Base-by-base conservation (phyloP, 148 eudicot species). In the Limonium bicolor region DNA sequence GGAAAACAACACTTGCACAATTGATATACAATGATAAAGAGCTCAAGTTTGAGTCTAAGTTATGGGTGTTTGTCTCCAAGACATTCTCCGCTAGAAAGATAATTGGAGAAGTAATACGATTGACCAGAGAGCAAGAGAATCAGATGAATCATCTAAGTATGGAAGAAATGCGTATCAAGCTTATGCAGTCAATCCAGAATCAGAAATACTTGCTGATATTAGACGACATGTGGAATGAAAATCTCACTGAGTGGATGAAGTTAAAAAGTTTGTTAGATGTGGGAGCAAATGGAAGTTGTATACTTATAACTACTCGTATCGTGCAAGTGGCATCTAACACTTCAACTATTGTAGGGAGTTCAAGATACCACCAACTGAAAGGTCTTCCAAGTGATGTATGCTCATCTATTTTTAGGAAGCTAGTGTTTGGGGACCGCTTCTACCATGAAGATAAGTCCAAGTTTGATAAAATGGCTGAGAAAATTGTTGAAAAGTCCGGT, bases 1-100 rank as follows among this genome's bases (percentile, higher is more conserved):
- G 68, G 4, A 64, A 65, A 33, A 65, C 69, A 0, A 36, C 64
- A n/a, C 48, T 65, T 20, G 65, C 61, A 12, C 43, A 54, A 33
- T 21, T 60, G 11, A 59, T 59, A 6, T 65, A 21, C 19, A 65
- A 55, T 25, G 53, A 65, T 38, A 19, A 45, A 0, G 11, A 7
- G 14, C n/a, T 30, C 1, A 31, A 26, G 11, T 60, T 59, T 27
- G 27, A 41, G 1, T 14, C 19, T 16, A 65, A 36, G 39, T 18
- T 59, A 29, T 65, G 70, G 65, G 56, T 45, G 36, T 53, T 29
- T 48, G 61, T 42, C 4, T 41, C 57, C n/a, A 54, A 64, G 6
- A 8, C n/a, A 4, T 48, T 64, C 23, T 47, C 42, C 10, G 17
- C 39, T 21, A 31, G 33, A 20, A 32, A 13, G n/a, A 27, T 58